These are phyloP conservation scores for Vachellia pachyceras DNA, from an alignment of 306 rosid genomes.

Conservation along the genomic window DNA sequence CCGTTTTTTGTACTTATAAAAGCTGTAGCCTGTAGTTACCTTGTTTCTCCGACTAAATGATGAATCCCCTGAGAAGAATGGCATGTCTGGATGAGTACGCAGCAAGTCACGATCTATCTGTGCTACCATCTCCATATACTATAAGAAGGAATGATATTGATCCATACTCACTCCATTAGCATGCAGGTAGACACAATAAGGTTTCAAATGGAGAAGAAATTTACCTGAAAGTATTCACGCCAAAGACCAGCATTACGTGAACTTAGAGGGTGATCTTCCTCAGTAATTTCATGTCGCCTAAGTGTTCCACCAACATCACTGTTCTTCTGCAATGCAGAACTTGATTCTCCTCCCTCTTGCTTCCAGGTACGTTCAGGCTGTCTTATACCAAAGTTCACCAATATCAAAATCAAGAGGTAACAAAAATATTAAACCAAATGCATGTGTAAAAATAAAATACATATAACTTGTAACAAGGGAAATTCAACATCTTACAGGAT, in stretches of 20 bases:
- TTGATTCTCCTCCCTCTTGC: slow-evolving; percentile 43
- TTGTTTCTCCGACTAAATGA: slow-evolving; percentile 63
- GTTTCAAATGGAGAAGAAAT: slow-evolving; percentile 40
- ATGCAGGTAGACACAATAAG: slow-evolving; percentile 16
- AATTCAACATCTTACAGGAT: slow-evolving; percentile 69
- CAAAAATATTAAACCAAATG: slow-evolving; percentile 19
- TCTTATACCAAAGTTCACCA: slow-evolving; percentile 59
- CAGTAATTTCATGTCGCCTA: slow-evolving; percentile 61
- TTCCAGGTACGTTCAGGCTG: slow-evolving; percentile 67
- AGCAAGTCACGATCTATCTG: slow-evolving; percentile 85
- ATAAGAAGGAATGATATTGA: slow-evolving; percentile 36
- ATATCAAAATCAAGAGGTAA: slow-evolving; percentile 35
- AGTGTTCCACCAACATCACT: slow-evolving; percentile 61
- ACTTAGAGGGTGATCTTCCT: slow-evolving; percentile 87
- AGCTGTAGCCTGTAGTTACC: slow-evolving; percentile 50
- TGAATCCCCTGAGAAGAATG: slow-evolving; percentile 76
- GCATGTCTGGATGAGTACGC: slow-evolving; percentile 80
- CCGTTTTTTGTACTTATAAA: not conserved
- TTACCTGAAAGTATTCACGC: slow-evolving; percentile 71
- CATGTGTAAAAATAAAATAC: not conserved
- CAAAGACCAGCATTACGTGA: slow-evolving; percentile 68
- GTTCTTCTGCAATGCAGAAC: slow-evolving; percentile 47
- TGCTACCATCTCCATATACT: slow-evolving; percentile 71
- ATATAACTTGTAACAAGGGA: slow-evolving; percentile 12
- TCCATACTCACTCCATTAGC: slow-evolving; percentile 20